phyloP scores from a whole-genome alignment of 768 basidiomycete genomes.

The Mrakia frigida region DNA sequence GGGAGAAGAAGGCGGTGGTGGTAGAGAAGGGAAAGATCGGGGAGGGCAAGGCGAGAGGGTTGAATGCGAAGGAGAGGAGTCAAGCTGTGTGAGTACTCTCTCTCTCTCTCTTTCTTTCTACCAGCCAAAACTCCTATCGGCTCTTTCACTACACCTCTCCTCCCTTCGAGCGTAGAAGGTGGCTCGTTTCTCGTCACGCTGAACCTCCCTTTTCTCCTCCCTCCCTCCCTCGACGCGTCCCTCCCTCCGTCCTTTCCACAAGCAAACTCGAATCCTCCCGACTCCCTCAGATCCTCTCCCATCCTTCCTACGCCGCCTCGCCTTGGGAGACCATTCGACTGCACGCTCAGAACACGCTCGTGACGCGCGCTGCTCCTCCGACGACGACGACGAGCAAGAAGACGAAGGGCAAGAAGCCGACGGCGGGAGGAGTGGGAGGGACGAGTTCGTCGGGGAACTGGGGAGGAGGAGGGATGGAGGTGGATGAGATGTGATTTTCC shows the following conservation, averaged over 20 bases:
- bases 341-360: constrained; percentile 31
- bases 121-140: background rate
- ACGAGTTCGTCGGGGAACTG: background rate
- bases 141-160: background rate
- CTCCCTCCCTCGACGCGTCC: background rate
- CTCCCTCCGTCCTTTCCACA: background rate
- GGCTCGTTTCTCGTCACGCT: too few relatives aligned
- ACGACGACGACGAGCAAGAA: too few relatives aligned
- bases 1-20: background rate
- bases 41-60: constrained; percentile 17
- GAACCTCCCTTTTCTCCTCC: too few relatives aligned
- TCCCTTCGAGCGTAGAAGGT: too few relatives aligned
- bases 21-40: constrained; percentile 27
- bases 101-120: background rate
- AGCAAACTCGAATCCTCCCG: constrained; percentile 7
- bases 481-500: background rate
- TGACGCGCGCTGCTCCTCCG: background rate
- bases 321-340: constrained; percentile 31
- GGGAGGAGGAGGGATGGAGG: constrained; percentile 11
- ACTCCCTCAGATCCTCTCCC: constrained; percentile 19
- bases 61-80: constrained; percentile 24
- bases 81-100: constrained; percentile 24
- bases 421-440: background rate
- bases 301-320: constrained; percentile 24
- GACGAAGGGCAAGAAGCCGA: background rate